Base-by-base conservation (phyloP, 805 yeast species). In the Candida adriatica region DNA sequence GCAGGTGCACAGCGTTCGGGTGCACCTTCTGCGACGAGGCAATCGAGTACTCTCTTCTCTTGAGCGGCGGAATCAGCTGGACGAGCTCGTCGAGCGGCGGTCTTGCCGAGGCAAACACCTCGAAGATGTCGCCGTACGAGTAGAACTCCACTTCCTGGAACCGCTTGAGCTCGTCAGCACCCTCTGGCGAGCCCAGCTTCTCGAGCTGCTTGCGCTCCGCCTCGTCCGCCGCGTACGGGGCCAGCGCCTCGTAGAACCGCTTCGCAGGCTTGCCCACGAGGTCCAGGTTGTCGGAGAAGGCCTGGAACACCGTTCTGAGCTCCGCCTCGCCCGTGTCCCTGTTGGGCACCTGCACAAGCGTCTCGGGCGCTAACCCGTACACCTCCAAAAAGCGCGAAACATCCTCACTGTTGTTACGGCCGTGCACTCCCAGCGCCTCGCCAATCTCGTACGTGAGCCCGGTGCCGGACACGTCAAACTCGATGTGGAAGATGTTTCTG, bases 1-100 rank as follows among this genome's bases (percentile, higher is more conserved):
- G 71, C 52, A 90, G 64, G 53, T 90, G 96, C 23, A 90, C 86
- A 23, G 87, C 90, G 55, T 83, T 84, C 34, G 90, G 86, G 61
- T 90, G 96, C 51, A 84, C 66, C 57, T 73, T 84, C 62, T 90
- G 97, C 18, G 96, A 88, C 1, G 96, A 88, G 4, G 97, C 96
- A 59, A 90, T 90, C 10, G 96, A 90, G 59, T 90, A 90, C 62
- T 90, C 97, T 68, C 97, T 83, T 68, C 97, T 81, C 69, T 90
- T 90, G 55, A 88, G 70, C 13, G 95, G 88, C 15, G 94, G 75
- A 43, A 90, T 72, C 36, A 90, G 60, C 46, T 70, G 70, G 21
- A 80, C 74, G 47, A 90, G 69, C 16, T 83, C 86, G 35, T 66
- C 68, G 35, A 81, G 64, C 4, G 75, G 48, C 16, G 96, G 96